Conservation (phyloP, 768 basidiomycete genomes). For the Amanita phalloides region DNA sequence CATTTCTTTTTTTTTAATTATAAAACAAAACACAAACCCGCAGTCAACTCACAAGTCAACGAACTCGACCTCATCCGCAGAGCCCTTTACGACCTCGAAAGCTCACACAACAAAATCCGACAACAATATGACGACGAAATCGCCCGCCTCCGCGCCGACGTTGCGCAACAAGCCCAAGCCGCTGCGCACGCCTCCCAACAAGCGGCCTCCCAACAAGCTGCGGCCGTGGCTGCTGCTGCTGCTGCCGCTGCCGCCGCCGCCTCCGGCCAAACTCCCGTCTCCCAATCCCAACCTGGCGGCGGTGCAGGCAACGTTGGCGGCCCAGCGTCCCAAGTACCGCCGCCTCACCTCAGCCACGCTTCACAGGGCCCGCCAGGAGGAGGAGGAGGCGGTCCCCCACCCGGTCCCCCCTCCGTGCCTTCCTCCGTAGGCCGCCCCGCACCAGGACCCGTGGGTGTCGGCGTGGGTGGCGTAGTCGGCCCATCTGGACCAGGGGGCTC, state of each 20-base stretch:
- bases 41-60: constrained; percentile 76
- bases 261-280: background rate
- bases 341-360: background rate
- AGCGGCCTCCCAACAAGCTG: constrained; percentile 15
- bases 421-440: constrained; percentile 11
- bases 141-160: constrained; percentile 53
- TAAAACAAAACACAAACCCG: too few species aligned
- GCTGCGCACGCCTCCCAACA: constrained; percentile 9
- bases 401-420: constrained; percentile 9
- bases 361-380: constrained; percentile 3
- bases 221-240: background rate
- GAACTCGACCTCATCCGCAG: constrained; percentile 87
- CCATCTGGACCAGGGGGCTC: background rate
- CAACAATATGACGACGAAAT: constrained; percentile 85
- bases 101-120: constrained; percentile 77
- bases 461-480: background rate
- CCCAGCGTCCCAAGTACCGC: background rate
- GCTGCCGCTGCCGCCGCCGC: too few species aligned
- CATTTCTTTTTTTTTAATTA: too few species aligned
- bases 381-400: constrained; percentile 1
- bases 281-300: background rate
- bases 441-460: constrained; percentile 9
- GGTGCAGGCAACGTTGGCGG: too few species aligned
- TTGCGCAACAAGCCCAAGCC: constrained; percentile 29
- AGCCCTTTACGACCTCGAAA: constrained; percentile 85